Conservation (phyloP, 192 early-diverging fungal species). For the Spinellus fusiger region DNA sequence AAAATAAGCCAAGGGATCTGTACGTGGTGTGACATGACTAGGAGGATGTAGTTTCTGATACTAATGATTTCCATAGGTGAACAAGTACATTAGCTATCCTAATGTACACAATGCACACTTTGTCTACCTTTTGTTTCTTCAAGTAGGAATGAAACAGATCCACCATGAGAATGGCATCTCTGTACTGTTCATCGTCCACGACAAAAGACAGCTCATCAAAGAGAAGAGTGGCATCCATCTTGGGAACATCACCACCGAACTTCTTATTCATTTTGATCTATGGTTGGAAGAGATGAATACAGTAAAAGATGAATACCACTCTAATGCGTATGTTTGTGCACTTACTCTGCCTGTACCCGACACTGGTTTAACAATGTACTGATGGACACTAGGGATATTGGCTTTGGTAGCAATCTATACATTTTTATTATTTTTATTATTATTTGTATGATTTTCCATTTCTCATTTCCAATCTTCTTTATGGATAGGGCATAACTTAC, state of each 20-base stretch:
- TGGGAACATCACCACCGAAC: slow-evolving; percentile 45
- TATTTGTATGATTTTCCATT: neutral
- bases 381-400: slow-evolving; percentile 54
- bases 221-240: slow-evolving; percentile 60
- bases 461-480: too few relatives aligned
- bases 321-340: neutral
- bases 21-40: slow-evolving; percentile 68
- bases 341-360: slow-evolving; percentile 76
- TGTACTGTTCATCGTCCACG: slow-evolving; percentile 86
- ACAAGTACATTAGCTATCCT: too few relatives aligned
- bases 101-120: neutral
- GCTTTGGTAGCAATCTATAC: slow-evolving; percentile 54
- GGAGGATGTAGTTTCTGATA: slow-evolving; percentile 86
- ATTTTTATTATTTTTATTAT: neutral
- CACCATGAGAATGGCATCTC: slow-evolving; percentile 70
- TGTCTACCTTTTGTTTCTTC: slow-evolving; percentile 59
- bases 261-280: slow-evolving; percentile 73
- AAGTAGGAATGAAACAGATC: slow-evolving; percentile 78
- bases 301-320: too few relatives aligned
- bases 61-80: slow-evolving; percentile 24
- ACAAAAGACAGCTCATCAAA: slow-evolving; percentile 93
- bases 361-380: slow-evolving; percentile 89
- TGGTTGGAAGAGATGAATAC: too few relatives aligned
- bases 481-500: too few relatives aligned
- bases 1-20: slow-evolving; percentile 84